A percentile compares a stretch with the other conserved stretches of the same genome.
phyloP scores from a whole-genome alignment of 1,284 basidiomycete genomes.

The Malassezia sp. region DNA sequence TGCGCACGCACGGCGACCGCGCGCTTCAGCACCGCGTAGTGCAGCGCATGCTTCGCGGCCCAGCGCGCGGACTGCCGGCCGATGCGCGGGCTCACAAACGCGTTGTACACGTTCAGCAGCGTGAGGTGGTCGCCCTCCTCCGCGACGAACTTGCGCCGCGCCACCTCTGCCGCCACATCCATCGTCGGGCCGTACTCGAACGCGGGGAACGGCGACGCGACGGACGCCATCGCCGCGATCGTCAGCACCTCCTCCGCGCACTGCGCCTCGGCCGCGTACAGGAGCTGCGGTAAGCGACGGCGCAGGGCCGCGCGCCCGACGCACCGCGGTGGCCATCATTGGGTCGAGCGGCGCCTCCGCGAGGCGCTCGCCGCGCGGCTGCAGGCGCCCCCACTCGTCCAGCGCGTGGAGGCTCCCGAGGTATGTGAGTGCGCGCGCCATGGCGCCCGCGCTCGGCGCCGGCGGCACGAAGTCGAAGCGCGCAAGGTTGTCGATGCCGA shows the following conservation, averaged over 20 bases:
- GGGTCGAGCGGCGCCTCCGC: slow-evolving; percentile 54
- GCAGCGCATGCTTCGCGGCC: slow-evolving; percentile 83
- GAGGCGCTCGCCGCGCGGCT: slow-evolving; percentile 52
- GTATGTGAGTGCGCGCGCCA: slow-evolving; percentile 68
- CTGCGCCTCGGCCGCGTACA: slow-evolving; percentile 66
- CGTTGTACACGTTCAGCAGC: slow-evolving; percentile 83
- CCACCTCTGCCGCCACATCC: slow-evolving; percentile 54
- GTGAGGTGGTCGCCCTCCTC: slow-evolving; percentile 95
- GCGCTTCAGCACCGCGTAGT: slow-evolving; percentile 80
- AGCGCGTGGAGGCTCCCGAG: slow-evolving; percentile 50
- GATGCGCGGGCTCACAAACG: slow-evolving; percentile 60
- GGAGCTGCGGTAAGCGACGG: slow-evolving; percentile 57
- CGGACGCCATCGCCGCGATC: slow-evolving; percentile 85
- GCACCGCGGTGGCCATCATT: slow-evolving; percentile 50
- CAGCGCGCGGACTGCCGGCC: slow-evolving; percentile 71
- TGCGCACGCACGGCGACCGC: slow-evolving; percentile 84
- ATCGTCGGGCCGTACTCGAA: slow-evolving; percentile 4
- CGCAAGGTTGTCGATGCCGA: slow-evolving; percentile 73
- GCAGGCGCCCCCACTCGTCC: slow-evolving; percentile 51
- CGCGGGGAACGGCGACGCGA: slow-evolving; percentile 26
- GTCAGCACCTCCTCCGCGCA: slow-evolving; percentile 89
- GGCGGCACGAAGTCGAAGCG: slow-evolving; percentile 80
- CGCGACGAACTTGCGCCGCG: slow-evolving; percentile 84
- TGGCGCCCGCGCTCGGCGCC: slow-evolving; percentile 67
- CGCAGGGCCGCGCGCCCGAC: background rate